Base-by-base conservation (phyloP, 345 rosid genomes). In the Aurinia saxatilis region DNA sequence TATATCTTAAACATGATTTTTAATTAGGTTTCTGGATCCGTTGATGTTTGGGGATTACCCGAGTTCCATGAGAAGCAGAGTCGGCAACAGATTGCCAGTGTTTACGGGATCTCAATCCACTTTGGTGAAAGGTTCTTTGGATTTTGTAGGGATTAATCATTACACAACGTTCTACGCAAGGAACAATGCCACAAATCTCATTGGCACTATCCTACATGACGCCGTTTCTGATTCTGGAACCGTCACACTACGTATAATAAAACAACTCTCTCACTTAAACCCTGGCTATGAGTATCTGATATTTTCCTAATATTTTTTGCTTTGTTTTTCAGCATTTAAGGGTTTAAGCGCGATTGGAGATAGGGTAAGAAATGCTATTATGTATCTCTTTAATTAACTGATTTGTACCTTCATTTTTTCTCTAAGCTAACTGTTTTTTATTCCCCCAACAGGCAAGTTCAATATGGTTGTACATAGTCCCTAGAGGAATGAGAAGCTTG, bases 101-200 rank as follows among this genome's bases (percentile, higher is more conserved):
- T 85, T 93, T 77, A 71, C 96, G 3, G 29, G 25, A 52, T 74
- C 82, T 27, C 83, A 93, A 53, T 70, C 87, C 18, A 51, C 75
- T 57, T 74, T 93, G 41, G 42, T 85, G 0, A 89, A 90, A 75
- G 96, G 95, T 23, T 93, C 99, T 8, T 48, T 85, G 51, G 99
- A 93, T 67, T 93, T 89, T 57, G 86, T 93, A 9, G 99, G 99
- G 48, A 87, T 93, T 33, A 93, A 93, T 68, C 99, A 93, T 67
- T 93, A 93, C 68, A 93, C 99, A 29, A 89, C 97, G 1, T 87
- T 30, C 39, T 93, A 89, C 47, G 96, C 88, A 17, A 68, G 61
- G 46, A 64, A 69, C 50, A 80, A 80, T 47, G 5, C 56, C 19
- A 54, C 77, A 1, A 62, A 41, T 55, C 14, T 75, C 38, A 53